Evolutionary conservation across 345 rosid genomes (phyloP).

Genomic region (Clarkia xantiana): DNA sequence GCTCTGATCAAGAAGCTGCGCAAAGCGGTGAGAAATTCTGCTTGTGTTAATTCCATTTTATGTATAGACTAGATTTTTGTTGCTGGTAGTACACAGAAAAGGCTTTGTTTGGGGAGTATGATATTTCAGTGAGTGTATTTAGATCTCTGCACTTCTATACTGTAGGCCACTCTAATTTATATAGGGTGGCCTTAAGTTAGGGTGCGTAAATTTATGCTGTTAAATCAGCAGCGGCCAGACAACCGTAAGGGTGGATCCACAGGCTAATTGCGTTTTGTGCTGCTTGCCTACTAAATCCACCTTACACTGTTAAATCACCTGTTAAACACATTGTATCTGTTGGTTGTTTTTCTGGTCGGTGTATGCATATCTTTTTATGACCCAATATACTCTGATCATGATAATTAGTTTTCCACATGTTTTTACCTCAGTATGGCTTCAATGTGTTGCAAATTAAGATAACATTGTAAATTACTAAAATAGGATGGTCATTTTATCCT

Average conservation of each 20-base stretch:
- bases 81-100: neutral
- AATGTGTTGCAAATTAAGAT: no score
- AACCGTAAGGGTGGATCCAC: conserved; percentile 16
- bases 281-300: conserved; percentile 13
- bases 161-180: conserved; percentile 4
- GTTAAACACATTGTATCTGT: no score
- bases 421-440: no score
- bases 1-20: conserved; percentile 76
- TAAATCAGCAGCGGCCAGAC: conserved; percentile 18
- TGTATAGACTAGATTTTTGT: neutral
- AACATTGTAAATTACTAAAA: no score
- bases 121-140: neutral
- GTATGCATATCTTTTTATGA: no score
- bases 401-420: no score
- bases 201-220: conserved; percentile 14
- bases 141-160: conserved; percentile 4
- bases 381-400: no score
- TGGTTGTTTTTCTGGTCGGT: no score
- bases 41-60: neutral
- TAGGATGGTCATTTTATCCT: no score
- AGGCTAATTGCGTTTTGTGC: conserved; percentile 8
- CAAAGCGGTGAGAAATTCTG: conserved; percentile 39
- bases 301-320: neutral
- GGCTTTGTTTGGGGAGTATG: neutral
- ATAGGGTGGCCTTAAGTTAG: conserved; percentile 9